These are phyloP conservation scores for Puccinia hordei DNA, from an alignment of 1,284 basidiomycete species.

Conservation along the genomic window DNA sequence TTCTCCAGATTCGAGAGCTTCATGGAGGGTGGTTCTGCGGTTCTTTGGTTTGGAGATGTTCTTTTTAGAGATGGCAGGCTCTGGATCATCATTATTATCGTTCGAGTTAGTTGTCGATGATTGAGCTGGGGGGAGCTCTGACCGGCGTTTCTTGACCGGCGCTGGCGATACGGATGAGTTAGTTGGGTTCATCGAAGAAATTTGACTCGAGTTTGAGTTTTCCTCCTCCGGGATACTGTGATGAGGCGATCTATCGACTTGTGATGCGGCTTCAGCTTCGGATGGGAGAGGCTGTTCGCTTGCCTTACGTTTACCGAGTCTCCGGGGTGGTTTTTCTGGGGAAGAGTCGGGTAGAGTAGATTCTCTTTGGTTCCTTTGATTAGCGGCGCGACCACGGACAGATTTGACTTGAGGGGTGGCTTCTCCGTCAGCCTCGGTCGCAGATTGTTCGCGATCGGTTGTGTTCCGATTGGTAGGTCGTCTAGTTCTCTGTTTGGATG, in stretches of 20 bases:
- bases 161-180: slow-evolving; percentile 9
- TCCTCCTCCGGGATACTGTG: background rate
- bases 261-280: background rate
- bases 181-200: slow-evolving; percentile 18
- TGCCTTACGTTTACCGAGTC: slow-evolving; percentile 29
- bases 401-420: slow-evolving; percentile 25
- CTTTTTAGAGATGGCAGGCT: slow-evolving; percentile 12
- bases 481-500: slow-evolving; percentile 25
- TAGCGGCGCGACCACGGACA: background rate
- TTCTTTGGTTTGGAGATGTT: slow-evolving; percentile 36
- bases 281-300: slow-evolving; percentile 6
- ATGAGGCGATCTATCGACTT: slow-evolving; percentile 17
- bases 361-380: slow-evolving; percentile 12
- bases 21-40: slow-evolving; percentile 32
- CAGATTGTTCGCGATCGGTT: slow-evolving; percentile 11
- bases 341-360: slow-evolving; percentile 3
- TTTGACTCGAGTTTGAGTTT: slow-evolving; percentile 13
- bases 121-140: slow-evolving; percentile 41
- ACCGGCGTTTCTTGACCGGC: slow-evolving; percentile 33
- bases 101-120: background rate
- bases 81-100: slow-evolving; percentile 10
- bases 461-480: background rate
- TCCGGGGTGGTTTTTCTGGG: background rate
- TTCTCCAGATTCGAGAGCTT: slow-evolving; percentile 53
- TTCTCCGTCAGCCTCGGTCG: slow-evolving; percentile 16